Percentiles rank a stretch among this genome's conserved stretches.
phyloP scores from a whole-genome alignment of 306 rosid genomes.

The Boehmeria nivea region DNA sequence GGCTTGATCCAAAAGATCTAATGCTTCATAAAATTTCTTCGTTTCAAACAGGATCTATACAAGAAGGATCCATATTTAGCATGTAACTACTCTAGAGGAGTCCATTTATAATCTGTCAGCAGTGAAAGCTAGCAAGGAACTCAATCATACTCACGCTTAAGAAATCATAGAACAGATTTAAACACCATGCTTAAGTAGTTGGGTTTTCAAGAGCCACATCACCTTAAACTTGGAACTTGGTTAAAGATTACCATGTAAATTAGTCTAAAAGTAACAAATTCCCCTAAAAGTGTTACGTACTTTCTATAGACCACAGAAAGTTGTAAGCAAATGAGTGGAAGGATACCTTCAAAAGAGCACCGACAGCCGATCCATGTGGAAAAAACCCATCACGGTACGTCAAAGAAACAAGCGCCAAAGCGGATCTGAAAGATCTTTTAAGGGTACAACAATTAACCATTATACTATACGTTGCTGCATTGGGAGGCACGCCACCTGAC shows the following conservation, averaged over 20 bases:
- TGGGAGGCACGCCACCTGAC: slow-evolving; percentile 45
- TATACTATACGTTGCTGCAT: slow-evolving; percentile 56
- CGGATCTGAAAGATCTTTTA: slow-evolving; percentile 56
- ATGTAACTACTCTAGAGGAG: too few species aligned
- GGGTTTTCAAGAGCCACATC: too few species aligned
- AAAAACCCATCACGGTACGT: slow-evolving; percentile 72
- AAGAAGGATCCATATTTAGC: slow-evolving; percentile 25
- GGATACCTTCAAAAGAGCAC: slow-evolving; percentile 58
- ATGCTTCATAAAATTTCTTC: slow-evolving; percentile 48
- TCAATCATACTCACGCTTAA: too few species aligned
- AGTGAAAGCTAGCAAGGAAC: too few species aligned
- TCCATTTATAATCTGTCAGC: too few species aligned
- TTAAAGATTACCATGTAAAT: too few species aligned
- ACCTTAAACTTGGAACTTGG: too few species aligned
- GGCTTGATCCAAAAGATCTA: slow-evolving; percentile 58
- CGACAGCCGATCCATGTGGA: slow-evolving; percentile 47
- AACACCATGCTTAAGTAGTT: too few species aligned
- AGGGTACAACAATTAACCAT: slow-evolving; percentile 69
- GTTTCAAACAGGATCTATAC: slow-evolving; percentile 59
- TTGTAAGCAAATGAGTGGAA: slow-evolving; percentile 1
- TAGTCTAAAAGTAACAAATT: too few species aligned
- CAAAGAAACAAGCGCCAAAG: slow-evolving; percentile 51
- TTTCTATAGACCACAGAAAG: too few species aligned
- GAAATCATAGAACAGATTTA: too few species aligned
- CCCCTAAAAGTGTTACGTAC: too few species aligned